Conservation (phyloP, 306 rosid genomes). For the Prunus mongolica region DNA sequence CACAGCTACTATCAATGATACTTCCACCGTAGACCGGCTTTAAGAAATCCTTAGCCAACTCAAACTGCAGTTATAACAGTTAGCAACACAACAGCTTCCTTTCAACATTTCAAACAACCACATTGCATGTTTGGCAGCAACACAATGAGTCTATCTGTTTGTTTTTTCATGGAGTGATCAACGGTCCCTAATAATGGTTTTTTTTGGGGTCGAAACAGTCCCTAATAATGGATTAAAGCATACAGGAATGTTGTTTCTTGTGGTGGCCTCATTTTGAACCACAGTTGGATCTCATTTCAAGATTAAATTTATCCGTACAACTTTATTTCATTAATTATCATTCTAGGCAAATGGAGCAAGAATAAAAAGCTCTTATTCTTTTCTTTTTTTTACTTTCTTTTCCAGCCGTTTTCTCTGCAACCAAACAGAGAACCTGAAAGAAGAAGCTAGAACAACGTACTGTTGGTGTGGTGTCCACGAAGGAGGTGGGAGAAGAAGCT, state of each 20-base stretch:
- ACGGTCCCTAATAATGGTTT: no score
- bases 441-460: slow-evolving; percentile 19
- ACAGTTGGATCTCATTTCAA: no score
- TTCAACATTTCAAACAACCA: not conserved
- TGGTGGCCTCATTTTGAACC: no score
- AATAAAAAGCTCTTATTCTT: not conserved
- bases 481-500: slow-evolving; percentile 43
- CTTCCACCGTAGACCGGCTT: slow-evolving; percentile 77
- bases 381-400: no score
- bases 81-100: slow-evolving; percentile 11
- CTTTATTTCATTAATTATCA: not conserved
- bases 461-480: slow-evolving; percentile 19
- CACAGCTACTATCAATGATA: slow-evolving; percentile 90
- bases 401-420: not conserved
- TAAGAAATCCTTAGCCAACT: slow-evolving; percentile 57
- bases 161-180: not conserved
- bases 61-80: slow-evolving; percentile 64
- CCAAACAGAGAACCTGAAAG: not conserved
- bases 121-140: not conserved
- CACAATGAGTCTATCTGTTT: not conserved
- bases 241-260: no score
- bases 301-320: not conserved
- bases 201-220: no score
- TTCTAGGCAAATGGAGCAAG: not conserved
- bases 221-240: no score